These are phyloP conservation scores for Aspergillus affinis DNA, from an alignment of 495 filamentous ascomycete species.

Conservation along the genomic window DNA sequence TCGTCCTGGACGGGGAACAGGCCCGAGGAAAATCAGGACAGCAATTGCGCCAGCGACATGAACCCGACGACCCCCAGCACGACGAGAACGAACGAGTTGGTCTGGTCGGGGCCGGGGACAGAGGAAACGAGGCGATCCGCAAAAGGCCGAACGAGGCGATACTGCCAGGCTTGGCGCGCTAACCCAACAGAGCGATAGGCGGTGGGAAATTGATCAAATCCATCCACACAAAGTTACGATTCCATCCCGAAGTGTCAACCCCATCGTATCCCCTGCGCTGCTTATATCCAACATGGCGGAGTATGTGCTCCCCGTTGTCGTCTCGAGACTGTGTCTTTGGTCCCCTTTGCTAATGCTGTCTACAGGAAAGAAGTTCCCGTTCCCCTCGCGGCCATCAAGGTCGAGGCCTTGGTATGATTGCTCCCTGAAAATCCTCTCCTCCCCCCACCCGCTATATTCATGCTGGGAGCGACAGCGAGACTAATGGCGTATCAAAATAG, in stretches of 20 bases:
- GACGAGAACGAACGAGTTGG: too few species aligned
- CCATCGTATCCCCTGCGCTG: constrained; percentile 26
- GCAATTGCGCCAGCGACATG: background rate
- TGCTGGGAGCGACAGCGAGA: constrained; percentile 10
- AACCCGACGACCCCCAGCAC: background rate
- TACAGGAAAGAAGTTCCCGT: constrained; percentile 50
- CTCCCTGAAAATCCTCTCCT: constrained; percentile 36
- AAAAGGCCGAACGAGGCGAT: background rate
- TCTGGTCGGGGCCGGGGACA: too few species aligned
- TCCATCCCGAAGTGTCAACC: constrained; percentile 30
- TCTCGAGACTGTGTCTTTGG: constrained; percentile 4
- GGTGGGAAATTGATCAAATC: constrained; percentile 34
- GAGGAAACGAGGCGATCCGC: background rate
- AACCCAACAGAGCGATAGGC: constrained; percentile 24
- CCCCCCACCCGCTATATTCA: constrained; percentile 23
- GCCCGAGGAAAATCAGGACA: too few species aligned
- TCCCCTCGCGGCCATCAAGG: constrained; percentile 69
- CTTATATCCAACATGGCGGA: constrained; percentile 46
- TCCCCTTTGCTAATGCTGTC: constrained; percentile 14
- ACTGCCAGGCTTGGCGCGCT: constrained; percentile 29
- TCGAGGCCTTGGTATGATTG: constrained; percentile 72
- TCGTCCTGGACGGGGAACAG: too few species aligned
- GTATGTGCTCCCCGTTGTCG: constrained; percentile 24
- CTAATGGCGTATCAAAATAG: constrained; percentile 39
- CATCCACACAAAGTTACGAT: constrained; percentile 43